These are phyloP conservation scores for Debaryomycetaceae sp. DNA, from an alignment of 1,139 yeast species.

Conservation along the genomic window DNA sequence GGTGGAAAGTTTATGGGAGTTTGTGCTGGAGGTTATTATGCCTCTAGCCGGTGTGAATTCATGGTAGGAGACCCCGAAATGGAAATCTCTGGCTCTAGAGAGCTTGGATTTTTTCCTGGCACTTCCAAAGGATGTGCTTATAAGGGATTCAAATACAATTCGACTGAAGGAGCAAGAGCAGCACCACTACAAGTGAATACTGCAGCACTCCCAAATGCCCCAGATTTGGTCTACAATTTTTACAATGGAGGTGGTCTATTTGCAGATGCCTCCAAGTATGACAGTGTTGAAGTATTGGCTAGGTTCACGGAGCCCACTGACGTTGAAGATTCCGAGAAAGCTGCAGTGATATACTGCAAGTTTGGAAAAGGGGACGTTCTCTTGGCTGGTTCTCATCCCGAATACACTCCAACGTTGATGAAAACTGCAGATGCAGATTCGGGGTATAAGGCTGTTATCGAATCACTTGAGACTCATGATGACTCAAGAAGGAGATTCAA, in stretches of 20 bases:
- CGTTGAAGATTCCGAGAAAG: conserved; percentile 43
- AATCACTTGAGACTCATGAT: conserved; percentile 42
- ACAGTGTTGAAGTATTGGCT: conserved; percentile 70
- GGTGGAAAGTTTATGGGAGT: conserved; percentile 87
- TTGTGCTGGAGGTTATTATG: conserved; percentile 97
- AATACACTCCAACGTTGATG: conserved; percentile 60
- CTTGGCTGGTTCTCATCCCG: conserved; percentile 90
- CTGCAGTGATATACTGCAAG: conserved; percentile 65
- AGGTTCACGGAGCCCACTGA: conserved; percentile 47
- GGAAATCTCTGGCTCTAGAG: conserved; percentile 86
- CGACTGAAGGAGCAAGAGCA: conserved; percentile 73
- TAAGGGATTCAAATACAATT: conserved; percentile 73
- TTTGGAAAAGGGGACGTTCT: conserved; percentile 76
- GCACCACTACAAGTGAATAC: conserved; percentile 42
- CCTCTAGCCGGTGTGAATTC: conserved; percentile 73
- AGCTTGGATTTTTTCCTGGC: conserved; percentile 79
- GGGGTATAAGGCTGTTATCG: conserved; percentile 32
- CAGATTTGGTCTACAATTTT: conserved; percentile 35
- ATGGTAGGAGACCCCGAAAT: conserved; percentile 64
- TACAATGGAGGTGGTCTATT: conserved; percentile 91
- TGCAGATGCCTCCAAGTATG: conserved; percentile 61
- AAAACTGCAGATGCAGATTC: conserved; percentile 22
- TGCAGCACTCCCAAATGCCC: conserved; percentile 19
- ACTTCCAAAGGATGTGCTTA: conserved; percentile 76
- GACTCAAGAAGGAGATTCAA: conserved; percentile 52